These are phyloP conservation scores for Thelephora aurantiotincta DNA, from an alignment of 768 basidiomycete genomes.

Conservation along the genomic window DNA sequence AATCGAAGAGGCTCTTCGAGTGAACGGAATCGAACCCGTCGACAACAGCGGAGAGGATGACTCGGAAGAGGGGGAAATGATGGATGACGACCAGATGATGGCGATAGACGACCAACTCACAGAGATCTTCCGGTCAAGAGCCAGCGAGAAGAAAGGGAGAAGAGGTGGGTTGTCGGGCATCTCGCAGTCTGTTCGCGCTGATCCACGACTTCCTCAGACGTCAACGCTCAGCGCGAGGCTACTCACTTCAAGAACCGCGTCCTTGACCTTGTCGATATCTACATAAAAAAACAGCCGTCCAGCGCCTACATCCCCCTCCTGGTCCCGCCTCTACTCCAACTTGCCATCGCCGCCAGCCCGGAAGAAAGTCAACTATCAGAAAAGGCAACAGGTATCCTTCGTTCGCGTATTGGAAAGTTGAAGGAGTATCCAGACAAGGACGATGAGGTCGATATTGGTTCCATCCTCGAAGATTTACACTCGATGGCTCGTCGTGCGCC, in stretches of 20 bases:
- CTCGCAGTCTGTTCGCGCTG: background rate
- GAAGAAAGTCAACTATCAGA: conserved; percentile 85
- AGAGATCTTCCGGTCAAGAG: conserved; percentile 63
- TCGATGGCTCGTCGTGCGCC: conserved; percentile 52
- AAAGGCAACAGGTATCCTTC: conserved; percentile 74
- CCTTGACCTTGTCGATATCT: conserved; percentile 86
- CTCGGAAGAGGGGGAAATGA: conserved; percentile 48
- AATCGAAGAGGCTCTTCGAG: conserved; percentile 47
- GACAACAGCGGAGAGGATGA: conserved; percentile 35
- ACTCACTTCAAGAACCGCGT: conserved; percentile 95
- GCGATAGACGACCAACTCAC: conserved; percentile 88
- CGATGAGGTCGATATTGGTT: conserved; percentile 24
- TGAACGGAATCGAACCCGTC: conserved; percentile 42
- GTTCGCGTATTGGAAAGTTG: conserved; percentile 55
- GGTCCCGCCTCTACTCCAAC: conserved; percentile 63
- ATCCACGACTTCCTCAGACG: conserved; percentile 22
- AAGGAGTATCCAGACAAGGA: conserved; percentile 52
- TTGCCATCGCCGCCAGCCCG: conserved; percentile 46
- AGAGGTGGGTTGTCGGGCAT: conserved; percentile 34
- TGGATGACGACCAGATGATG: conserved; percentile 99
- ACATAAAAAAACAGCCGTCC: conserved; percentile 63
- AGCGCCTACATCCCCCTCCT: conserved; percentile 54
- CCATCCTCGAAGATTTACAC: conserved; percentile 46
- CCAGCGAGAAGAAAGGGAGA: conserved; percentile 41
- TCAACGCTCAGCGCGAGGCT: conserved; percentile 72